Evolutionary conservation across 2,329 filamentous ascomycete genomes (phyloP), one percentile per base, ranked within the genome.

Genomic region (Diaporthe humulicola): DNA sequence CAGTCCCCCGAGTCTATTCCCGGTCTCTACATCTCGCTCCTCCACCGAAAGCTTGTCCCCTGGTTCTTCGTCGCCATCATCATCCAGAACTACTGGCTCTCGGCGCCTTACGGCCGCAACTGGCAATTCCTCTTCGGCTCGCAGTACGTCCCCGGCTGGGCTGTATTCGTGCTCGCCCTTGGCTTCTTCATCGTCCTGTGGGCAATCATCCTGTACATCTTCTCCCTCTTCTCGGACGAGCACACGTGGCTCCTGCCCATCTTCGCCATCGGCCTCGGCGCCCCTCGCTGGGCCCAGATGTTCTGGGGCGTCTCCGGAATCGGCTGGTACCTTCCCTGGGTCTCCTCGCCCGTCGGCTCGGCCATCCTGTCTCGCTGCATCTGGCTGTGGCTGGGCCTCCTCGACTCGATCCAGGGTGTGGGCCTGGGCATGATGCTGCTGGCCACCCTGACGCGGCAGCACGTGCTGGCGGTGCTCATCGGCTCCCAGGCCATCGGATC

Each of bases 351-450:
- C 19, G 81, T 89, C 1, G 85, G 87, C 12, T 88, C 88, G 4
- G 90, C 91, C 0, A 81, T 93, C 1, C 82, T 90, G 14, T 89
- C 89, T 3, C 86, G 91, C 58, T 84, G 85, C 74, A 82, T 93
- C 8, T 93, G 92, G 91, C 85, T 93, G 22, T 93, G 91, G 91
- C 87, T 93, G 0, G 92, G 92, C 57, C 87, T 93, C 4, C 85
- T 93, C 9, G 92, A 93, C 78, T 87, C 90, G 14, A 83, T 93
- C 15, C 92, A 93, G 80, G 90, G 91, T 45, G 88, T 93, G 3
- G 92, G 92, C 2, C 88, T 93, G 73, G 92, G 92, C 74, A 93
- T 93, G 91, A 90, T 93, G 73, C 84, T 93, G 8, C 82, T 93
- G 42, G 90, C 92, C 79, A 93, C 91, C 0, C 82, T 92, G 77